phyloP scores from a whole-genome alignment of 1,139 yeast genomes.

The Yamadazyma oceani region DNA sequence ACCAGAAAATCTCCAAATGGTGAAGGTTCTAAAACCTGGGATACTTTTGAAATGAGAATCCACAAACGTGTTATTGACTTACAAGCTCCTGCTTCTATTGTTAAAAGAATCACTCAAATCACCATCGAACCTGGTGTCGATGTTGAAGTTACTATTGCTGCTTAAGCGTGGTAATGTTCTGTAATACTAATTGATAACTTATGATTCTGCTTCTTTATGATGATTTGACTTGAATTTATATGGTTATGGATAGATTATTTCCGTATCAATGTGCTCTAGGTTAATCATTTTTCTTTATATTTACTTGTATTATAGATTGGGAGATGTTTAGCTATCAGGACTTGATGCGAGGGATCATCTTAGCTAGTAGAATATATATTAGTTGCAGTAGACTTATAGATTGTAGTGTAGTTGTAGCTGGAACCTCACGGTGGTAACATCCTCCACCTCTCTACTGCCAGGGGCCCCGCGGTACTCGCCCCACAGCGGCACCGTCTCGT shows the following conservation, averaged over 20 bases:
- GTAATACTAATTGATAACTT: neutral
- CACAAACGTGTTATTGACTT: slow-evolving; percentile 99
- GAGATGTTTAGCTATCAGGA: slow-evolving; percentile 17
- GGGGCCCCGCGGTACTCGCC: no score
- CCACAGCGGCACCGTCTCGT: no score
- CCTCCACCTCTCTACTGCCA: no score
- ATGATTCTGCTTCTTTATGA: neutral
- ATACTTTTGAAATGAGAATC: slow-evolving; percentile 98
- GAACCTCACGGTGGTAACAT: no score
- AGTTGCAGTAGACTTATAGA: no score
- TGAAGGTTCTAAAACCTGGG: slow-evolving; percentile 99
- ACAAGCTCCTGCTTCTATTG: slow-evolving; percentile 93
- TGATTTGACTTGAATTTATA: no score
- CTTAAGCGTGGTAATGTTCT: slow-evolving; percentile 20
- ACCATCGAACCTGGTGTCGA: slow-evolving; percentile 65
- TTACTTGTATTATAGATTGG: slow-evolving; percentile 14
- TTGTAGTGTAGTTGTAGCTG: no score
- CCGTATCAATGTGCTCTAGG: slow-evolving; percentile 16
- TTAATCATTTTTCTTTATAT: slow-evolving; percentile 16
- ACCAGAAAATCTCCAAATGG: slow-evolving; percentile 99
- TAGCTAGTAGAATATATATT: neutral
- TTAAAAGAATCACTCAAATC: slow-evolving; percentile 95
- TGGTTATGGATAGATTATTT: neutral
- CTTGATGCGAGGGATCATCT: slow-evolving; percentile 1
- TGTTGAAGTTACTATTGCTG: slow-evolving; percentile 44